Conservation (phyloP, 1,284 basidiomycete species). For the Naganishia sp. region DNA sequence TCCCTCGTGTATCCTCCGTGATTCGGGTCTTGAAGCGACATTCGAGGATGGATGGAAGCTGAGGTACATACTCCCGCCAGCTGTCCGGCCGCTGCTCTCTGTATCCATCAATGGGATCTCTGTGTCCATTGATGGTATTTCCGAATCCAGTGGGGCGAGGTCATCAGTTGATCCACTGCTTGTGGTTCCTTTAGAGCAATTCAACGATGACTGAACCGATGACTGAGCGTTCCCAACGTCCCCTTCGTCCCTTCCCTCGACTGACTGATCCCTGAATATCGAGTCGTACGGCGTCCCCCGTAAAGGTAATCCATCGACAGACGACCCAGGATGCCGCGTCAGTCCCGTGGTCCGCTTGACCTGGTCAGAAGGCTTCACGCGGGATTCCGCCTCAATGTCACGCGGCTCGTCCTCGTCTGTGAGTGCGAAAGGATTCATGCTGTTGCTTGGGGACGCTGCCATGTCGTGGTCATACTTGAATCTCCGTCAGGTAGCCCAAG, state of each 20-base stretch:
- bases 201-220: too few species aligned
- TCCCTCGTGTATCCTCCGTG: background rate
- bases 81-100: slow-evolving; percentile 8
- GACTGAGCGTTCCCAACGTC: background rate
- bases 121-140: slow-evolving; percentile 24
- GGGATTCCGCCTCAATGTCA: background rate
- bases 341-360: too few species aligned
- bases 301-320: slow-evolving; percentile 7
- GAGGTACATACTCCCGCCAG: slow-evolving; percentile 11
- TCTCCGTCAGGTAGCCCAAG: background rate
- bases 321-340: slow-evolving; percentile 1
- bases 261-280: slow-evolving; percentile 7
- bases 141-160: slow-evolving; percentile 7
- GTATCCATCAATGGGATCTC: slow-evolving; percentile 15
- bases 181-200: too few species aligned
- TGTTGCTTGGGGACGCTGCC: slow-evolving; percentile 26
- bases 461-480: background rate
- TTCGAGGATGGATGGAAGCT: slow-evolving; percentile 43
- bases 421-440: slow-evolving; percentile 24
- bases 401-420: slow-evolving; percentile 10
- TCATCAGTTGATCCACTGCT: background rate
- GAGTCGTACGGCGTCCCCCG: slow-evolving; percentile 1
- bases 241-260: background rate
- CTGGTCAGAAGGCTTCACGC: background rate
- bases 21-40: slow-evolving; percentile 16